Conservation (phyloP, 345 rosid species). For the Cochlearia excelsa region DNA sequence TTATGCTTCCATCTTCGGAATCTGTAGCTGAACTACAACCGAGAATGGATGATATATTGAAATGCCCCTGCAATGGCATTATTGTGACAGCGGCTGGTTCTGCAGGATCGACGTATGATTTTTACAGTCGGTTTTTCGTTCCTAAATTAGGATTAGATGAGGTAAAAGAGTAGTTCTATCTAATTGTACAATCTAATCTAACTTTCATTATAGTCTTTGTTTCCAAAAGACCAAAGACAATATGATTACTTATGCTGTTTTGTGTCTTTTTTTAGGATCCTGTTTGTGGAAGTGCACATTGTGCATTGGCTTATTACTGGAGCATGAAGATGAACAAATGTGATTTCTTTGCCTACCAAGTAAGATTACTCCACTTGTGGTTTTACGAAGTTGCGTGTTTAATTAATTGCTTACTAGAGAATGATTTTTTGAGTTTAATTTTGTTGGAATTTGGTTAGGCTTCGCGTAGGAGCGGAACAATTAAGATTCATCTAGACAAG, state of each 20-base stretch:
- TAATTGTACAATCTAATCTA: neutral
- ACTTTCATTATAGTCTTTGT: neutral
- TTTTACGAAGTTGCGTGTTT: neutral
- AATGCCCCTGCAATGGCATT: constrained; percentile 54
- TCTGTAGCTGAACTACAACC: constrained; percentile 54
- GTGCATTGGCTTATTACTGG: constrained; percentile 76
- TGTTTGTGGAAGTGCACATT: constrained; percentile 74
- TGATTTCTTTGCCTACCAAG: constrained; percentile 59
- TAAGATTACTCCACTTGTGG: constrained; percentile 27
- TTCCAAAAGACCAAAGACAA: constrained; percentile 3
- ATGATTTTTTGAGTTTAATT: constrained; percentile 1
- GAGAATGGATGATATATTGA: constrained; percentile 43
- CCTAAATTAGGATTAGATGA: constrained; percentile 67
- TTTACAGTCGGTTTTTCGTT: constrained; percentile 61
- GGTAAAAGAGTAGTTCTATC: constrained; percentile 37
- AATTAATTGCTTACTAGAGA: neutral
- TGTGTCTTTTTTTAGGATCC: constrained; percentile 53
- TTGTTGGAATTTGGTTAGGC: constrained; percentile 41
- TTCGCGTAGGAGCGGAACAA: constrained; percentile 59
- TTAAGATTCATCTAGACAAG: constrained; percentile 52
- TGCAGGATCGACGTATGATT: constrained; percentile 58
- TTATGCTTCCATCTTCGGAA: constrained; percentile 60
- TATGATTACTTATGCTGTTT: constrained; percentile 5
- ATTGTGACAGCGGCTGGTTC: constrained; percentile 57
- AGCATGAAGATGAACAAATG: constrained; percentile 57